Evolutionary conservation across 2,329 filamentous ascomycete species (phyloP).

Genomic region (Berkeleyomyces rouxiae): DNA sequence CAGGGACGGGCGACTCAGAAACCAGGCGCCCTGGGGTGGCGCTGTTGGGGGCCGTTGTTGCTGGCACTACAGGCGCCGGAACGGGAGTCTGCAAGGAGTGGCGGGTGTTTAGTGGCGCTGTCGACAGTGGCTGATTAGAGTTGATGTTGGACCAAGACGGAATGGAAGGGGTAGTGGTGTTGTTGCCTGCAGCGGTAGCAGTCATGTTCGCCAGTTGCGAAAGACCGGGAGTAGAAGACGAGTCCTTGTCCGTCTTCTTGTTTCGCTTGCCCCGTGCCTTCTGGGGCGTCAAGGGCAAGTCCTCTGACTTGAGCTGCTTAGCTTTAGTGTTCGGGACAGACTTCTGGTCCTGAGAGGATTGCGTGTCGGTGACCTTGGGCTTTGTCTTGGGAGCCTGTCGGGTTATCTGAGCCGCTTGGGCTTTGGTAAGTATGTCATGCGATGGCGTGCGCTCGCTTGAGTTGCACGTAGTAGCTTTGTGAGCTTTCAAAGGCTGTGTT

Average conservation of each 20-base stretch:
- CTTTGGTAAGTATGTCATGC: neutral
- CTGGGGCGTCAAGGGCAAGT: neutral
- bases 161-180: neutral
- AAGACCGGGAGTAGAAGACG: neutral
- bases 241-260: neutral
- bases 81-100: neutral
- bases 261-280: neutral
- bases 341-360: neutral
- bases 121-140: slow-evolving; percentile 1
- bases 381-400: neutral
- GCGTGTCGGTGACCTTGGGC: neutral
- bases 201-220: neutral
- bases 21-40: neutral
- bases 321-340: neutral
- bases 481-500: neutral
- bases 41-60: neutral
- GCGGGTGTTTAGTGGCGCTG: neutral
- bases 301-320: neutral
- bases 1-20: neutral
- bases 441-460: slow-evolving; percentile 1
- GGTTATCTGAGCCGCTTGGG: neutral
- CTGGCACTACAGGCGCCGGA: neutral
- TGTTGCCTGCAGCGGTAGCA: neutral
- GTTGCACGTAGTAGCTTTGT: neutral
- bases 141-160: neutral